Evolutionary conservation across 352 stramenopile species (phyloP).

Genomic region (Phytophthora pinifolia): DNA sequence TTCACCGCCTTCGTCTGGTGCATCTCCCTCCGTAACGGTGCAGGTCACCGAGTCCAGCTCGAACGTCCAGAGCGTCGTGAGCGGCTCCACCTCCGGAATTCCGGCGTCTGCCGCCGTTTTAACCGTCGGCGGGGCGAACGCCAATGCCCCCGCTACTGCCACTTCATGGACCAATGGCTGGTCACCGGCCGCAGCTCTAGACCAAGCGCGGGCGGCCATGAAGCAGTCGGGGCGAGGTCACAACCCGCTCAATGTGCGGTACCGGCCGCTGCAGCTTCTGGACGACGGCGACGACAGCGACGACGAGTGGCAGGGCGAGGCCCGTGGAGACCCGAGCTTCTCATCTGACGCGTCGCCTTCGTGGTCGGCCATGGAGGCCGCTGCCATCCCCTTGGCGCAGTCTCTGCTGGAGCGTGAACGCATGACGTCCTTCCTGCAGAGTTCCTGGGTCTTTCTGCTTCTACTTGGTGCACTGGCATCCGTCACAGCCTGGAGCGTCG

Average conservation of each 20-base stretch:
- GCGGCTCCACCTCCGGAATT: not conserved
- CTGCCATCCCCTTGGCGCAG: constrained; percentile 30
- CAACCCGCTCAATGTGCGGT: constrained; percentile 17
- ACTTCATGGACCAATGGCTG: constrained; percentile 19
- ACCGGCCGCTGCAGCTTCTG: constrained; percentile 33
- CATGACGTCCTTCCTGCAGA: constrained; percentile 62
- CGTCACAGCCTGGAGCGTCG: constrained; percentile 63
- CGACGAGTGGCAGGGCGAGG: constrained; percentile 30
- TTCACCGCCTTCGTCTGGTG: constrained; percentile 3
- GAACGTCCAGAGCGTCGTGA: constrained; percentile 7
- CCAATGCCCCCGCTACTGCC: not conserved
- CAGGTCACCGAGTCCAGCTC: constrained; percentile 2
- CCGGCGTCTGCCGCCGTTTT: not conserved
- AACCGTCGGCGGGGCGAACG: not conserved
- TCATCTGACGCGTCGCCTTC: constrained; percentile 1
- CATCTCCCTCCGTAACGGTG: constrained; percentile 9
- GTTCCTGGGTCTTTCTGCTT: constrained; percentile 76
- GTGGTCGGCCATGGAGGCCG: constrained; percentile 19
- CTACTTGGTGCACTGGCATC: constrained; percentile 58
- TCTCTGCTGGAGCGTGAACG: constrained; percentile 52
- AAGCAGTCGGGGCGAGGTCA: constrained; percentile 9
- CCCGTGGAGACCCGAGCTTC: constrained; percentile 11
- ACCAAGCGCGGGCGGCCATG: constrained; percentile 19
- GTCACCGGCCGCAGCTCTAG: constrained; percentile 22
- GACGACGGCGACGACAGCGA: constrained; percentile 27